Conservation (phyloP, 2,329 filamentous ascomycete species). For the Trichoderma sp. region DNA sequence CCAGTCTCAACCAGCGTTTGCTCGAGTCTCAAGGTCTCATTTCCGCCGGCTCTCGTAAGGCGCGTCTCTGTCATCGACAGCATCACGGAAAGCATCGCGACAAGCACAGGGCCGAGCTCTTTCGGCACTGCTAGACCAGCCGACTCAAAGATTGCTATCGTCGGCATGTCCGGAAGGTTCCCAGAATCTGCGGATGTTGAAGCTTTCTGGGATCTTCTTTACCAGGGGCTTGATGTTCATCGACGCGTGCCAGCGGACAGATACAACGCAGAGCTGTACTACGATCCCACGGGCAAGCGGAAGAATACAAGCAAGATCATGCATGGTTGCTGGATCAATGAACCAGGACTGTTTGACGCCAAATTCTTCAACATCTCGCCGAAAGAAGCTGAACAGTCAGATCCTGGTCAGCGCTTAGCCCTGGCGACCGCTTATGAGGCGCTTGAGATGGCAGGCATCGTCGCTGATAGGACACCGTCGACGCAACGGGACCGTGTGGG, state of each 20-base stretch:
- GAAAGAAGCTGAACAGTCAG: conserved; percentile 72
- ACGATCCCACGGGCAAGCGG: conserved; percentile 66
- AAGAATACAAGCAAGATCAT: conserved; percentile 71
- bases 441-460: conserved; percentile 57
- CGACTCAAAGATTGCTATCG: conserved; percentile 71
- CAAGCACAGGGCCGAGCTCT: neutral
- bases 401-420: conserved; percentile 74
- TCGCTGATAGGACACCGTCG: conserved; percentile 41
- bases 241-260: conserved; percentile 63
- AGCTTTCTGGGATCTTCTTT: conserved; percentile 65
- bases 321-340: conserved; percentile 70
- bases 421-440: conserved; percentile 78
- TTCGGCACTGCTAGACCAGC: neutral
- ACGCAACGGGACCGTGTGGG: conserved; percentile 62
- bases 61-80: neutral
- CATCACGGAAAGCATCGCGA: conserved; percentile 4
- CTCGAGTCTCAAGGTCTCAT: conserved; percentile 5
- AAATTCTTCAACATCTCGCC: conserved; percentile 85
- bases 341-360: conserved; percentile 74
- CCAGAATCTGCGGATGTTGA: conserved; percentile 46
- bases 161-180: conserved; percentile 60
- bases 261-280: conserved; percentile 68
- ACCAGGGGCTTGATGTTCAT: conserved; percentile 68
- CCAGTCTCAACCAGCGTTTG: conserved; percentile 9
- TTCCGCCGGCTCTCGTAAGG: neutral